Percentiles rank a stretch among this genome's conserved stretches.
Evolutionary conservation across 345 rosid species (phyloP).

Genomic region (Eucalyptus regnans): DNA sequence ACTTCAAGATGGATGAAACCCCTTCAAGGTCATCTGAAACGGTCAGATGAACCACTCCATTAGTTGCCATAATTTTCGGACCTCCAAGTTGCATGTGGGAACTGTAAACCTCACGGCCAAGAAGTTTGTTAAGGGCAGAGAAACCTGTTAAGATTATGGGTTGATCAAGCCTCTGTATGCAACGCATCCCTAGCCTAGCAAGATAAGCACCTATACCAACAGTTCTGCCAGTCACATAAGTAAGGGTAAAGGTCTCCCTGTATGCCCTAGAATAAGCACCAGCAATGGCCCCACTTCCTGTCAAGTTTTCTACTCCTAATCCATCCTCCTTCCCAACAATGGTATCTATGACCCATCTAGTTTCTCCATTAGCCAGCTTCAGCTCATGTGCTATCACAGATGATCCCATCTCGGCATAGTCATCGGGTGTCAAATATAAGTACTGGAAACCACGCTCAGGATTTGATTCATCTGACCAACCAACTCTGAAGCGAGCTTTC

Average conservation of each 20-base stretch:
- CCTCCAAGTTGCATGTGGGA: slow-evolving; percentile 99
- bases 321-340: slow-evolving; percentile 97
- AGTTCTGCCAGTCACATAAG: slow-evolving; percentile 92
- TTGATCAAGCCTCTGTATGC: slow-evolving; percentile 98
- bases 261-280: slow-evolving; percentile 98
- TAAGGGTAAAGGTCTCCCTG: slow-evolving; percentile 87
- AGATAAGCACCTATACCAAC: slow-evolving; percentile 99
- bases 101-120: slow-evolving; percentile 98
- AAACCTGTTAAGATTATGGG: slow-evolving; percentile 97
- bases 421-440: slow-evolving; percentile 73
- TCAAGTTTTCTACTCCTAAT: slow-evolving; percentile 88
- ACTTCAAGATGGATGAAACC: slow-evolving; percentile 75
- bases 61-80: slow-evolving; percentile 98
- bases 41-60: slow-evolving; percentile 96
- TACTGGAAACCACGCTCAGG: slow-evolving; percentile 97
- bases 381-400: slow-evolving; percentile 87
- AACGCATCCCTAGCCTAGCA: slow-evolving; percentile 97
- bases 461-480: slow-evolving; percentile 80
- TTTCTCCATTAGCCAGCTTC: slow-evolving; percentile 67
- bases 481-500: slow-evolving; percentile 77
- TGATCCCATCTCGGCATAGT: slow-evolving; percentile 51
- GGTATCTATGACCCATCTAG: slow-evolving; percentile 89
- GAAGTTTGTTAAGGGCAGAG: slow-evolving; percentile 95
- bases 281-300: slow-evolving; percentile 98
- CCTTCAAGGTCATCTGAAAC: slow-evolving; percentile 99